Evolutionary conservation across 2,329 filamentous ascomycete genomes (phyloP), one percentile per base, ranked within the genome.

Genomic region (Aureobasidium lini): DNA sequence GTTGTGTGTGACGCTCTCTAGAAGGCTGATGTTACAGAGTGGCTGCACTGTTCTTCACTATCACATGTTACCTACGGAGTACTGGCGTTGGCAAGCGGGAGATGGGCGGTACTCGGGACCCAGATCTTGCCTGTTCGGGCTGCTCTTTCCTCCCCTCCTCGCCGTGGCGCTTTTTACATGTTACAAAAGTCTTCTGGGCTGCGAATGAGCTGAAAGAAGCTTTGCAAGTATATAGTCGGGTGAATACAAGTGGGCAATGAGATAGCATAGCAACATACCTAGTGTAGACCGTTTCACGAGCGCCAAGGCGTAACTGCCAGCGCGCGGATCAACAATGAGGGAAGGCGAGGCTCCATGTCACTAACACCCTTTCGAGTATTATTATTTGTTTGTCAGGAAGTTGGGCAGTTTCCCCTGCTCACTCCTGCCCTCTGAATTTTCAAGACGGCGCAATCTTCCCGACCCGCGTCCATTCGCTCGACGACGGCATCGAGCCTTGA

Each of bases 401-500:
- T 47, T 32, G 46, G 48, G 57, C 47, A 44, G 46, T 53, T 28
- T 29, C 32, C 16, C 47, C 47, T 46, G 57, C 47, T 59, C 57
- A n/a, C 56, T 59, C 56, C 56, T 57, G 54, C 57, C 15, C 39
- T 59, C 31, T 43, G 39, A 40, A 34, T 48, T 47, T 46, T 47
- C 58, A 63, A 47, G 37, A 63, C 62, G 62, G 62, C 62, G 57
- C 47, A 61, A 53, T 37, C 62, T 39, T 50, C 56, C 37, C 61
- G 61, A 47, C 62, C 57, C 23, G 44, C 50, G 10, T 49, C 69
- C 32, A 61, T 64, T 28, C 57, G 64, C 43, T 64, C 65, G 36
- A 64, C 66, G 43, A 61, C 62, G 32, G 61, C 63, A 10, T 63
- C 64, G 6, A 62, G 62, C 15, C 71, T 77, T 60, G 71, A 67